Conservation (phyloP, 2,329 filamentous ascomycete species). For the Pseudogymnoascus sp. region DNA sequence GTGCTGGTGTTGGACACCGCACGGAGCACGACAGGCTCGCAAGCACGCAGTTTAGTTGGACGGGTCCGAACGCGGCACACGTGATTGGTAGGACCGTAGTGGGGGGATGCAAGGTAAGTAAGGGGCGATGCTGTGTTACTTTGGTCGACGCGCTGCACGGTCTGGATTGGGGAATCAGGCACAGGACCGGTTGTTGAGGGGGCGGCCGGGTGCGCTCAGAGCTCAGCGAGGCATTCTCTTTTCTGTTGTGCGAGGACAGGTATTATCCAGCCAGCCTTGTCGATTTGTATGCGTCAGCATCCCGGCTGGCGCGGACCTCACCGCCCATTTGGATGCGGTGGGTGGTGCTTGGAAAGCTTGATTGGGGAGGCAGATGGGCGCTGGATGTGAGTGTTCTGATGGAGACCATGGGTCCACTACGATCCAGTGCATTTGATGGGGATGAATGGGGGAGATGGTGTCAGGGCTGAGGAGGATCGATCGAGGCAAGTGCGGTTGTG, state of each 20-base stretch:
- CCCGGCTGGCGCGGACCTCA: background rate
- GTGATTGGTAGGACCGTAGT: background rate
- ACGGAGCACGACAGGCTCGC: background rate
- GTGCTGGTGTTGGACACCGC: background rate
- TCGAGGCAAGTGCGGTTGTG: background rate
- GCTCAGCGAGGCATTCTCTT: background rate
- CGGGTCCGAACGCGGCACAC: background rate
- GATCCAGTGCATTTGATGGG: background rate
- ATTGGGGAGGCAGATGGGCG: background rate
- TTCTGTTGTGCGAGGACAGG: background rate
- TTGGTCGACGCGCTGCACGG: background rate
- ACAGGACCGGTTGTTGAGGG: background rate
- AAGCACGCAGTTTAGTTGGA: background rate
- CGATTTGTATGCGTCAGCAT: background rate
- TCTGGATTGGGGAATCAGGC: background rate
- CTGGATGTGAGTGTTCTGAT: background rate
- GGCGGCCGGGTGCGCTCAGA: too few relatives aligned
- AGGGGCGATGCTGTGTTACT: background rate
- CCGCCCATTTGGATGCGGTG: background rate
- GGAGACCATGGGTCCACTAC: background rate
- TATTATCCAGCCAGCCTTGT: background rate
- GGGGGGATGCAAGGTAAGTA: background rate
- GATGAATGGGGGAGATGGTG: background rate
- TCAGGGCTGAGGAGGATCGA: background rate
- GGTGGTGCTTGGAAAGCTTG: constrained; percentile 1